These are phyloP conservation scores for Candida khao-thaluensis DNA, from an alignment of 805 yeast genomes.

Conservation along the genomic window DNA sequence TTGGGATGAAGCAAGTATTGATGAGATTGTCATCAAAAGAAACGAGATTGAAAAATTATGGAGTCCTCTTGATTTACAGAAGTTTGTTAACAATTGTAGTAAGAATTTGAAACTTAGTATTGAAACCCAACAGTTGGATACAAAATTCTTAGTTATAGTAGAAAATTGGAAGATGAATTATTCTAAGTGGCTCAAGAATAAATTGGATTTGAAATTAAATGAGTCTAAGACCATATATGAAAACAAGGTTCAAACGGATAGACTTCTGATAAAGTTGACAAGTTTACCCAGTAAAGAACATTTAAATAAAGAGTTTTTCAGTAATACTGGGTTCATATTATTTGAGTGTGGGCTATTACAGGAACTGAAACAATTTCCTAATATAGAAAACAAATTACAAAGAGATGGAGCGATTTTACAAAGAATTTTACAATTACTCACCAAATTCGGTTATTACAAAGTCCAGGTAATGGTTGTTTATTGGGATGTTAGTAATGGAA, in stretches of 20 bases:
- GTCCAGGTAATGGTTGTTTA: constrained; percentile 40
- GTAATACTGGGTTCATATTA: constrained; percentile 42
- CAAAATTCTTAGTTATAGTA: constrained; percentile 43
- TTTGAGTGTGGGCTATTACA: constrained; percentile 51
- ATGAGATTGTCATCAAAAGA: constrained; percentile 26
- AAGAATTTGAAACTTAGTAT: constrained; percentile 24
- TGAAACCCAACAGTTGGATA: constrained; percentile 20
- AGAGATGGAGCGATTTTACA: constrained; percentile 37
- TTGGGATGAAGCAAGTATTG: constrained; percentile 16
- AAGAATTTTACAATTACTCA: constrained; percentile 34
- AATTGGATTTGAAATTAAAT: constrained; percentile 39
- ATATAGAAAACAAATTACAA: constrained; percentile 30
- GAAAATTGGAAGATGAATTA: constrained; percentile 48
- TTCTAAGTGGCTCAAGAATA: constrained; percentile 51
- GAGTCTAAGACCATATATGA: constrained; percentile 25
- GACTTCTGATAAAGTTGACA: constrained; percentile 32
- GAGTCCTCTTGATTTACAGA: constrained; percentile 45
- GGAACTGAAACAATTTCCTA: constrained; percentile 4
- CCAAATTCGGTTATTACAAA: constrained; percentile 35
- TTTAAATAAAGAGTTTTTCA: constrained; percentile 37
- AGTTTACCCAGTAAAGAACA: constrained; percentile 42
- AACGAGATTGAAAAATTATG: constrained; percentile 42
- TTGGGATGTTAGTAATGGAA: constrained; percentile 38
- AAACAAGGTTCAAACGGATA: constrained; percentile 22
- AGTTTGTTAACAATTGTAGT: constrained; percentile 30